phyloP scores from a whole-genome alignment of 345 rosid genomes.

The Erucastrum elatum region DNA sequence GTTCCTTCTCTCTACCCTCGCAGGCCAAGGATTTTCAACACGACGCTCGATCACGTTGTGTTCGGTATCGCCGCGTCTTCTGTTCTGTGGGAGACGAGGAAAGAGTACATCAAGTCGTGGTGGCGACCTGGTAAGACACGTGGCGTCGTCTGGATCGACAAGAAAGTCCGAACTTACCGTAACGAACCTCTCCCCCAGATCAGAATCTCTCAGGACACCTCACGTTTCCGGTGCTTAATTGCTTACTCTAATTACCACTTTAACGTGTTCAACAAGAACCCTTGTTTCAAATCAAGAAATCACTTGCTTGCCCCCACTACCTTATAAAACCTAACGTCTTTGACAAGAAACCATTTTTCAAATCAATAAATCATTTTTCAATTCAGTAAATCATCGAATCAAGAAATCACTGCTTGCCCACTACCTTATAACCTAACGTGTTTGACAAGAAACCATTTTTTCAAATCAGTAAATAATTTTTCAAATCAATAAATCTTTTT shows the following conservation, averaged over 20 bases:
- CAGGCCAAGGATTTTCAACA: constrained; percentile 38
- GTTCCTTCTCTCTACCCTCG: constrained; percentile 18
- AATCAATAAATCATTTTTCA: too few species aligned
- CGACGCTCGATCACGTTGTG: constrained; percentile 61
- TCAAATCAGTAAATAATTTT: not conserved
- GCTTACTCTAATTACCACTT: not conserved
- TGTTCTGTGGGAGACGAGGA: constrained; percentile 64
- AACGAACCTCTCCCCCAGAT: constrained; percentile 63
- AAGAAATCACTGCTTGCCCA: too few species aligned
- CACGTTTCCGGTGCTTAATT: constrained; percentile 53
- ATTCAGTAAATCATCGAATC: too few species aligned
- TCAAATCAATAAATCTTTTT: not conserved
- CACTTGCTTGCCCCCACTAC: too few species aligned
- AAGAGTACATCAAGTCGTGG: constrained; percentile 81
- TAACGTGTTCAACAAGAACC: constrained; percentile 6
- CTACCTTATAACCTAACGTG: not conserved
- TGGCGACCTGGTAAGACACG: constrained; percentile 71
- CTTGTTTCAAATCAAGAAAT: not conserved
- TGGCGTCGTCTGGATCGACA: constrained; percentile 79
- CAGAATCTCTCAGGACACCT: constrained; percentile 61
- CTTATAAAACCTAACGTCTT: too few species aligned
- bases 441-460: not conserved
- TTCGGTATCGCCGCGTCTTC: constrained; percentile 80
- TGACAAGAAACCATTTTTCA: too few species aligned
- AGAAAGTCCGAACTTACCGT: constrained; percentile 39